These are phyloP conservation scores for Paramyrothecium sp. DNA, from an alignment of 2,329 filamentous ascomycete species.

Conservation along the genomic window DNA sequence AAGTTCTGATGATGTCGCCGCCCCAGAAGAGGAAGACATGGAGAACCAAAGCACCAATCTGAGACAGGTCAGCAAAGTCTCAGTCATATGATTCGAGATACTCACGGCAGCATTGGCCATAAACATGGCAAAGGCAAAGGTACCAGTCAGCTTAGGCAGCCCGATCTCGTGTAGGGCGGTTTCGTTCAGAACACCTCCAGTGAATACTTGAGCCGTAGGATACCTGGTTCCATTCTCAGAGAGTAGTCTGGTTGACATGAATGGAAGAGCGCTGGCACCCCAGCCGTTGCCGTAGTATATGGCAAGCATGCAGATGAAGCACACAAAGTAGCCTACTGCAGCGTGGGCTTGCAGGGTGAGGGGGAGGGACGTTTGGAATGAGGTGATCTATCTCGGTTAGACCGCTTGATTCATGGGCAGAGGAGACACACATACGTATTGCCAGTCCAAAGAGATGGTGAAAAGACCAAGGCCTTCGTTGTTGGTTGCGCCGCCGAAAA, in stretches of 20 bases:
- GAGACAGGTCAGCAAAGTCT: not conserved
- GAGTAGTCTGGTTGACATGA: slow-evolving; percentile 52
- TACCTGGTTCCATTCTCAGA: slow-evolving; percentile 38
- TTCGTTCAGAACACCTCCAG: slow-evolving; percentile 38
- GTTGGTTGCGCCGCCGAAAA: slow-evolving; percentile 50
- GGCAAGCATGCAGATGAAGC: slow-evolving; percentile 47
- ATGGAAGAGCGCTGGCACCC: slow-evolving; percentile 44
- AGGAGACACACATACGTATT: slow-evolving; percentile 39
- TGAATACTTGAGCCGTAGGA: slow-evolving; percentile 37
- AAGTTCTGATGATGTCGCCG: slow-evolving; percentile 46
- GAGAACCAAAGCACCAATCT: slow-evolving; percentile 54
- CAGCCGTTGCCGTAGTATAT: slow-evolving; percentile 52
- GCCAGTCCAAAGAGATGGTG: slow-evolving; percentile 52
- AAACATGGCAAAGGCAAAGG: slow-evolving; percentile 52
- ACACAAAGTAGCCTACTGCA: slow-evolving; percentile 43
- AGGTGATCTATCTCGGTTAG: slow-evolving; percentile 44
- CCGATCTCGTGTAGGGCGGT: slow-evolving; percentile 40
- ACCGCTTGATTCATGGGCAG: not conserved
- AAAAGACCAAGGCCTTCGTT: slow-evolving; percentile 53
- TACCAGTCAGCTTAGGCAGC: slow-evolving; percentile 44
- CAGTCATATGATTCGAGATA: slow-evolving; percentile 1
- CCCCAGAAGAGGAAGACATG: slow-evolving; percentile 57
- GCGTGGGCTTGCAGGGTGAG: slow-evolving; percentile 48
- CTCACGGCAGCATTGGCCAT: slow-evolving; percentile 56
- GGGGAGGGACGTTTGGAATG: slow-evolving; percentile 50